Percentiles rank a stretch among this genome's conserved stretches.
Evolutionary conservation across 805 yeast genomes (phyloP).

Genomic region (Candida xiaguanensis): DNA sequence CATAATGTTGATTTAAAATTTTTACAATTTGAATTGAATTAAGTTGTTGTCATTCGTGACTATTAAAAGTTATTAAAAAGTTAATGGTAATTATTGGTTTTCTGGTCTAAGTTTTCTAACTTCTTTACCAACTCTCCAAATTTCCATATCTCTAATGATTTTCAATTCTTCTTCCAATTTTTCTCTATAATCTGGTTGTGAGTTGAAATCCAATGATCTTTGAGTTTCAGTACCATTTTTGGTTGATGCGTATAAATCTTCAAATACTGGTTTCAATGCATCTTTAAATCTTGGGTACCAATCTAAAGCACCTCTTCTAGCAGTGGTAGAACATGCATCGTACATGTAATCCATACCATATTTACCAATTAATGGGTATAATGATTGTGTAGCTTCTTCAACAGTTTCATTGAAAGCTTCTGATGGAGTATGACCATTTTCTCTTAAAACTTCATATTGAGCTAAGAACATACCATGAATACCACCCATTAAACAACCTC

Average conservation of each 20-base stretch:
- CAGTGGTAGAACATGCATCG: slow-evolving; percentile 99
- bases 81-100: slow-evolving; percentile 63
- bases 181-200: slow-evolving; percentile 96
- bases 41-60: slow-evolving; percentile 38
- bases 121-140: slow-evolving; percentile 99
- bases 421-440: slow-evolving; percentile 99
- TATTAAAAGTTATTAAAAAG: slow-evolving; percentile 16
- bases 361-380: slow-evolving; percentile 98
- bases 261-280: slow-evolving; percentile 97
- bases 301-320: slow-evolving; percentile 99
- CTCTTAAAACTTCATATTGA: slow-evolving; percentile 99
- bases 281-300: slow-evolving; percentile 99
- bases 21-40: slow-evolving; percentile 19
- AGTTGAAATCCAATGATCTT: slow-evolving; percentile 98
- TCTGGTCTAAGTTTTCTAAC: slow-evolving; percentile 99
- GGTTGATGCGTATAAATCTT: slow-evolving; percentile 91
- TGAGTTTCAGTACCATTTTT: slow-evolving; percentile 96
- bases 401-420: slow-evolving; percentile 99
- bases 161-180: slow-evolving; percentile 91
- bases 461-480: slow-evolving; percentile 99
- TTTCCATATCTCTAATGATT: slow-evolving; percentile 94
- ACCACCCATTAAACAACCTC: slow-evolving; percentile 99
- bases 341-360: slow-evolving; percentile 99
- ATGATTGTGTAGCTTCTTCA: slow-evolving; percentile 99
- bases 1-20: slow-evolving; percentile 16